Percentiles rank a stretch among this genome's conserved stretches.
These are phyloP conservation scores for Daldinia sp. DNA, from an alignment of 2,329 filamentous ascomycete genomes.

Conservation along the genomic window DNA sequence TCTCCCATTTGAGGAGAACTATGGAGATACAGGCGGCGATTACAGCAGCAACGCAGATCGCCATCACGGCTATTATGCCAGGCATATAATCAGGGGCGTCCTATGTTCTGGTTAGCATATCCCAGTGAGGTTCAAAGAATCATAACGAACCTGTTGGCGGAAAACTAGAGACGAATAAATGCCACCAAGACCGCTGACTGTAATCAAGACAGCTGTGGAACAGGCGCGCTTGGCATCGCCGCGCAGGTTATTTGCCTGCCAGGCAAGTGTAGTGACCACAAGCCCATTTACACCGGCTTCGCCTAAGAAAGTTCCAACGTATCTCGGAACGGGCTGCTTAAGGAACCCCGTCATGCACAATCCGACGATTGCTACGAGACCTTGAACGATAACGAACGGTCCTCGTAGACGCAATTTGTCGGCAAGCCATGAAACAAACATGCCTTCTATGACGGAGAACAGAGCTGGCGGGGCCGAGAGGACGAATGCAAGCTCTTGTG, in stretches of 20 bases:
- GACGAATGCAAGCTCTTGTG: constrained; percentile 47
- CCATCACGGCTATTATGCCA: constrained; percentile 44
- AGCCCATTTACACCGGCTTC: constrained; percentile 50
- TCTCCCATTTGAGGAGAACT: constrained; percentile 27
- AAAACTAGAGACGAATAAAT: constrained; percentile 43
- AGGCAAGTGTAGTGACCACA: constrained; percentile 49
- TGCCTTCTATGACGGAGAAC: constrained; percentile 51
- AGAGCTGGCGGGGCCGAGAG: constrained; percentile 55
- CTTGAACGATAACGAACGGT: constrained; percentile 40
- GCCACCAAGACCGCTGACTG: constrained; percentile 39
- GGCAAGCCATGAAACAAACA: constrained; percentile 51
- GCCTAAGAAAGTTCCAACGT: constrained; percentile 50
- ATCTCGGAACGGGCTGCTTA: constrained; percentile 37
- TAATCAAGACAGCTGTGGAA: constrained; percentile 39
- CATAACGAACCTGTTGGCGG: constrained; percentile 39
- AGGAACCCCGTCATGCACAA: constrained; percentile 46
- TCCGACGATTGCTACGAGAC: constrained; percentile 41
- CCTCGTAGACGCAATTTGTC: constrained; percentile 49
- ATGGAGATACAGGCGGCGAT: constrained; percentile 40
- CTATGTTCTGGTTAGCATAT: constrained; percentile 21
- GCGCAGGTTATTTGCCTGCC: constrained; percentile 52
- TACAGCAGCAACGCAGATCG: constrained; percentile 40
- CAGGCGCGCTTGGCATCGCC: constrained; percentile 45
- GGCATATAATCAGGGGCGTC: constrained; percentile 40
- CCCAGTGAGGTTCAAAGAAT: neutral